phyloP scores from a whole-genome alignment of 805 yeast genomes.

The Starmerella etchellsii region DNA sequence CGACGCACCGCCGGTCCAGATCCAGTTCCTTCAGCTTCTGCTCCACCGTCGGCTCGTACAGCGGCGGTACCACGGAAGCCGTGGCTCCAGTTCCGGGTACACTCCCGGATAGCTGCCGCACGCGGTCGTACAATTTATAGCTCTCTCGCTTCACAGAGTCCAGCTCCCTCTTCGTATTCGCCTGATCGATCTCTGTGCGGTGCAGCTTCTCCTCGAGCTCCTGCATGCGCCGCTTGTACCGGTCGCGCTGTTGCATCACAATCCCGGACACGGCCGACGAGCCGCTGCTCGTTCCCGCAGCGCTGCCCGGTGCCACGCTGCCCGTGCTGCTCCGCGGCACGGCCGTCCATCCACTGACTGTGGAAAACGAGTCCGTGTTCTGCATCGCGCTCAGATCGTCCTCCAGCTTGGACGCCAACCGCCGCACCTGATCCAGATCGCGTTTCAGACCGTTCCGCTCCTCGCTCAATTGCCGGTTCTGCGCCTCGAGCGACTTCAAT shows the following conservation, averaged over 20 bases:
- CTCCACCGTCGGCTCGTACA: constrained; percentile 70
- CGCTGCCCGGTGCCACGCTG: constrained; percentile 19
- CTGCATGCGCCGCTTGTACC: constrained; percentile 70
- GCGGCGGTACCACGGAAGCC: constrained; percentile 17
- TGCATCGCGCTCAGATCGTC: constrained; percentile 40
- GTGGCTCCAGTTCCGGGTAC: constrained; percentile 46
- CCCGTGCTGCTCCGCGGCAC: constrained; percentile 24
- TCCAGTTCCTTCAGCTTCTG: constrained; percentile 70
- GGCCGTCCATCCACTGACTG: constrained; percentile 28
- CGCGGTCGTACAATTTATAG: constrained; percentile 64
- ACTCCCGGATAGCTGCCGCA: constrained; percentile 22
- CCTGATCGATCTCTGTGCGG: constrained; percentile 39
- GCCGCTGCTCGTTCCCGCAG: constrained; percentile 18
- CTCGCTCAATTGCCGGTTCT: constrained; percentile 1
- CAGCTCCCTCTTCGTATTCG: constrained; percentile 53
- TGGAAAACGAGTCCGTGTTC: constrained; percentile 22
- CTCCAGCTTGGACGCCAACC: constrained; percentile 53
- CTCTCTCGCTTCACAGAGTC: constrained; percentile 58
- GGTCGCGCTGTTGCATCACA: constrained; percentile 86
- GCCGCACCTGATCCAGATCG: constrained; percentile 28
- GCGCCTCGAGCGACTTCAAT: neutral
- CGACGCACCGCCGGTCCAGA: constrained; percentile 57
- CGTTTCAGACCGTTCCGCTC: constrained; percentile 10
- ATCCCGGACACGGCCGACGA: constrained; percentile 42
- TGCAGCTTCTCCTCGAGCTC: constrained; percentile 76